Percentiles rank a stretch among this genome's conserved stretches.
phyloP scores from a whole-genome alignment of 1,284 basidiomycete genomes.

The Phlebopus sp. region DNA sequence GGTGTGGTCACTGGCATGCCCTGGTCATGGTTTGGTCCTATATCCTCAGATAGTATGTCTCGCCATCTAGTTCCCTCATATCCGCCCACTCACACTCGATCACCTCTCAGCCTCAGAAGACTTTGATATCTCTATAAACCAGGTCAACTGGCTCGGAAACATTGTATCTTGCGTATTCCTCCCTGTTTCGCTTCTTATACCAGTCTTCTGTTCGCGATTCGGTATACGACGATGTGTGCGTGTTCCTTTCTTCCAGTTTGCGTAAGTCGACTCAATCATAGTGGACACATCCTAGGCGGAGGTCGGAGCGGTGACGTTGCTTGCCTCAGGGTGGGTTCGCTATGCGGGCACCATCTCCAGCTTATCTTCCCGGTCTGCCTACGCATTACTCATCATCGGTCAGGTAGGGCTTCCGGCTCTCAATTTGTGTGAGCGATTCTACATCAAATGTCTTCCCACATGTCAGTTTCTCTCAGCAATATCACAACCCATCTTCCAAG shows the following conservation, averaged over 20 bases:
- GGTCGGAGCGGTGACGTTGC: slow-evolving; percentile 50
- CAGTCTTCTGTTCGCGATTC: slow-evolving; percentile 52
- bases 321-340: slow-evolving; percentile 71
- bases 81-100: background rate
- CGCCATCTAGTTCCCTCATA: background rate
- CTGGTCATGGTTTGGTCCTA: slow-evolving; percentile 76
- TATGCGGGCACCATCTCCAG: slow-evolving; percentile 62
- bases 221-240: slow-evolving; percentile 60
- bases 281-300: slow-evolving; percentile 35
- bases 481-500: slow-evolving; percentile 67
- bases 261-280: background rate
- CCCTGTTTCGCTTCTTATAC: slow-evolving; percentile 56
- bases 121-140: slow-evolving; percentile 59
- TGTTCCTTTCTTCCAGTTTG: slow-evolving; percentile 7
- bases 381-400: slow-evolving; percentile 64
- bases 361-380: slow-evolving; percentile 50
- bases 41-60: slow-evolving; percentile 57
- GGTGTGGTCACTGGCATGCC: slow-evolving; percentile 62
- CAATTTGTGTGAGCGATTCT: no score
- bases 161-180: slow-evolving; percentile 60
- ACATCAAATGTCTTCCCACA: no score
- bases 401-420: slow-evolving; percentile 64
- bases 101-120: slow-evolving; percentile 48
- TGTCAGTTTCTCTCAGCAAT: slow-evolving; percentile 40
- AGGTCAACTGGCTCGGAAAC: slow-evolving; percentile 78